These are phyloP conservation scores for Casaregolazyma suthepensis DNA, from an alignment of 1,139 yeast species.

Conservation along the genomic window DNA sequence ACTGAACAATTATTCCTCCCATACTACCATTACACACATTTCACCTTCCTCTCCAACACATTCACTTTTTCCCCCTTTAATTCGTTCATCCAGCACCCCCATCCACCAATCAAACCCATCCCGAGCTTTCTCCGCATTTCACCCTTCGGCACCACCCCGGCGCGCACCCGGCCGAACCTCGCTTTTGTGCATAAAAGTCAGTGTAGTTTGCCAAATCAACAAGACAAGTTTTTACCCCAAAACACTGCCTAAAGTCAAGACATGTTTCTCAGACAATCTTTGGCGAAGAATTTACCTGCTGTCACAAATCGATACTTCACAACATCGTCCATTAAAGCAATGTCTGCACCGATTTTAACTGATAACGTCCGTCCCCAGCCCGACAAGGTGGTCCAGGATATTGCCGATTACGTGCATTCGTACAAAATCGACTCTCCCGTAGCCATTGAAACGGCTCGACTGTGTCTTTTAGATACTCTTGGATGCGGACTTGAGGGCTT, in stretches of 20 bases:
- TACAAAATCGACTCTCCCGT: conserved; percentile 41
- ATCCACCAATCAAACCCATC: neutral
- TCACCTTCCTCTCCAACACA: too few species aligned
- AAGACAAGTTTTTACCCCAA: neutral
- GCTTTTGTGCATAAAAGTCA: neutral
- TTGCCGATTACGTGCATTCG: conserved; percentile 46
- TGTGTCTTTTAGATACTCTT: conserved; percentile 49
- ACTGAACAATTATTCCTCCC: neutral
- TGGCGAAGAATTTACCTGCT: neutral
- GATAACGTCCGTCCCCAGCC: conserved; percentile 45
- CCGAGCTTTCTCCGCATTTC: neutral
- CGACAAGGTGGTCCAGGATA: conserved; percentile 44
- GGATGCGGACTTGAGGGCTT: conserved; percentile 60
- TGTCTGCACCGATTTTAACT: conserved; percentile 31
- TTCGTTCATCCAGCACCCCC: too few species aligned
- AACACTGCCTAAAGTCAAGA: neutral
- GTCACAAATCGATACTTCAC: neutral
- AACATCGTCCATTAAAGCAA: conserved; percentile 9
- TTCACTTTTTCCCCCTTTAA: too few species aligned
- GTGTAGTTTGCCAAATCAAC: neutral
- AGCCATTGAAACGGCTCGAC: conserved; percentile 48
- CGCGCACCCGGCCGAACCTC: neutral
- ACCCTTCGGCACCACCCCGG: neutral
- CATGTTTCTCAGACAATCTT: neutral
- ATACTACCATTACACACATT: neutral